Base-by-base conservation (phyloP, 2,329 filamentous ascomycete species). In the Rugonectria rugulosa region DNA sequence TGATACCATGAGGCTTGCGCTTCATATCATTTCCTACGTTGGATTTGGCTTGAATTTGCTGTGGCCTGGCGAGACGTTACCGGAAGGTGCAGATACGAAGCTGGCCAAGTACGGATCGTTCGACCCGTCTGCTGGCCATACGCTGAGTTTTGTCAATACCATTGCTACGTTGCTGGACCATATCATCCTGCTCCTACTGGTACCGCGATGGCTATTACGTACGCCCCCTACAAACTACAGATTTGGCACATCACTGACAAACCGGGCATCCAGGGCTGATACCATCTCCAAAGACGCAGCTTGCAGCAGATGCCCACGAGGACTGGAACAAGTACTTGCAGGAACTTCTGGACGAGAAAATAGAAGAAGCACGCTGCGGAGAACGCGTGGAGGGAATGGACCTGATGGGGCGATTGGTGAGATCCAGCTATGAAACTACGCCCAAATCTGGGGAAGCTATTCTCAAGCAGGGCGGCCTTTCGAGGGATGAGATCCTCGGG, bases 321-420 rank as follows among this genome's bases (percentile, higher is more conserved):
- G 88, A 92, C 72, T 91, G 88, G 77, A 75, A 81, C 27, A 79
- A 82, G 57, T 92, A 92, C 71, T 87, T 91, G 83, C 77, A 83
- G 40, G 87, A 91, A 65, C 81, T 92, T 37, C 81, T 90, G 53
- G 75, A 83, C 24, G 79, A 83, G 61, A 91, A 90, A 73, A 70
- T 76, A 5, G 75, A 77, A 20, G 75, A 77, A 45, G 70, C 75
- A 20, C 66, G 67, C 24, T 64, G 65, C 5, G 73, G 73, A 14
- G 65, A 73, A 26, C 70, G 71, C 50, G 68, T 70, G 12, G 76
- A 77, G 26, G 78, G 79, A 11, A 79, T 82, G 74, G 83, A 83
- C 55, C 72, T 82, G 32, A 81, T 82, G 76, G 81, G 79, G 14
- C 77, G 81, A 52, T 72, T 84, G 7, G 77, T 79, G 9, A 74